phyloP scores from a whole-genome alignment of 179 eudicot genomes.

The Gypsophila paniculata region DNA sequence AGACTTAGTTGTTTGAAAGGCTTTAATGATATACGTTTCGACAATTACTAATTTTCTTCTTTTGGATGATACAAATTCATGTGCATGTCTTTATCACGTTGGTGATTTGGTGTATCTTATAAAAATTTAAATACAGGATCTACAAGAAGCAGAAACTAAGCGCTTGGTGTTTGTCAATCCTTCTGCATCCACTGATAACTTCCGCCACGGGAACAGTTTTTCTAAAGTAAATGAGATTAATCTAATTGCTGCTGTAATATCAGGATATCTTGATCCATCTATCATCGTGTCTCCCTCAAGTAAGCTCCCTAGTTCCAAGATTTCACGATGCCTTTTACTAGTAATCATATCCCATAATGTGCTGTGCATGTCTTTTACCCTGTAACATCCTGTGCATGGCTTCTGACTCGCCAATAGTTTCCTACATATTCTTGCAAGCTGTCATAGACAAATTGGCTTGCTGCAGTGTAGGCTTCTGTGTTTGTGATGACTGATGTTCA shows the following conservation, averaged over 20 bases:
- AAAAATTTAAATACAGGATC: constrained; percentile 37
- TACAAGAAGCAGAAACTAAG: constrained; percentile 39
- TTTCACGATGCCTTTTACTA: constrained; percentile 13
- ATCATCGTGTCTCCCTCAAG: constrained; percentile 60
- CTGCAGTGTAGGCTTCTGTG: background rate
- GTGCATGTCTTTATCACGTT: background rate
- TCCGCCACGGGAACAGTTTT: constrained; percentile 36
- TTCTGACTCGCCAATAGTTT: background rate
- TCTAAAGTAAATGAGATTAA: constrained; percentile 60
- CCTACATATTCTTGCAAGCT: background rate
- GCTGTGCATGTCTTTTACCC: background rate
- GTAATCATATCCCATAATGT: background rate
- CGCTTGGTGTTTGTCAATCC: constrained; percentile 57
- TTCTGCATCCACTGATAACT: constrained; percentile 33
- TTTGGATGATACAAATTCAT: constrained; percentile 4
- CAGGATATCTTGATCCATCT: constrained; percentile 77
- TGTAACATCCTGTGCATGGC: background rate
- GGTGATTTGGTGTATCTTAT: constrained; percentile 9
- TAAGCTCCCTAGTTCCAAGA: constrained; percentile 33
- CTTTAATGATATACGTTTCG: background rate
- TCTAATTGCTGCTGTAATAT: constrained; percentile 59
- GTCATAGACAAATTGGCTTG: background rate
- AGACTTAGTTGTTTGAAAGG: background rate
- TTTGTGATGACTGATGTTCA: background rate
- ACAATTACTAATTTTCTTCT: background rate